Base-by-base conservation (phyloP, 768 basidiomycete species). In the Harrya chromipes region DNA sequence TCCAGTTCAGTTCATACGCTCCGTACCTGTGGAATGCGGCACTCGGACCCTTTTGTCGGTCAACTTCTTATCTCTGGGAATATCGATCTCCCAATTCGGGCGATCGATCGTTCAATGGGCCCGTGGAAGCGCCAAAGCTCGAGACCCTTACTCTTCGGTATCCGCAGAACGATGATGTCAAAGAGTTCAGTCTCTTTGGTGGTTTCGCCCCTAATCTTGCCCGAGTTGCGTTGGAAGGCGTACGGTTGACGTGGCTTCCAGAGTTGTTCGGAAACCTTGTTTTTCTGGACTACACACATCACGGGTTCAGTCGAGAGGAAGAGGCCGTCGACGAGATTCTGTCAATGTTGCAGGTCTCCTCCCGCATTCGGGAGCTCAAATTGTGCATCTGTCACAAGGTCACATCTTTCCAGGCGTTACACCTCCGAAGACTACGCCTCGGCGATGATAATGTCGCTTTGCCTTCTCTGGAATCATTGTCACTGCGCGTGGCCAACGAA, bases 21-120 rank as follows among this genome's bases (percentile, higher is more conserved):
- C 84, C 84, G 1, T 82, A 78, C 61, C 70, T 87, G n/a, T 85
- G 82, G 81, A 84, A 82, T 44, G 80, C 82, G 12, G 76, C 83
- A 19, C 72, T 87, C 35, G 81, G 82, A 4, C 74, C 71, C 20
- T 75, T 76, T 51, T 83, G 79, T 58, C 70, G 69, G 9, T 64
- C 67, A 20, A 36, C 51, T 37, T 52, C 57, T 16, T 54, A 59
- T 46, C 52, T 66, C 29, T 59, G 62, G 64, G 57, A 65, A 11
- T 35, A 56, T 45, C 54, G 51, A 46, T 56, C 52, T 21, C 51
- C 57, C n/a, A 44, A 49, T 6, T 27, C 34, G 7, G 53, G 41
- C 6, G 53, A 48, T 26, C 40, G 19, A 31, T 4, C 26, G 23
- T 59, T 47, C 42, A 49, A 35, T 58, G 54, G 20, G 52, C 58